Percentiles rank a stretch among this genome's conserved stretches.
These are phyloP conservation scores for Asclepias syriaca DNA, from an alignment of 257 asterid genomes.

Conservation along the genomic window DNA sequence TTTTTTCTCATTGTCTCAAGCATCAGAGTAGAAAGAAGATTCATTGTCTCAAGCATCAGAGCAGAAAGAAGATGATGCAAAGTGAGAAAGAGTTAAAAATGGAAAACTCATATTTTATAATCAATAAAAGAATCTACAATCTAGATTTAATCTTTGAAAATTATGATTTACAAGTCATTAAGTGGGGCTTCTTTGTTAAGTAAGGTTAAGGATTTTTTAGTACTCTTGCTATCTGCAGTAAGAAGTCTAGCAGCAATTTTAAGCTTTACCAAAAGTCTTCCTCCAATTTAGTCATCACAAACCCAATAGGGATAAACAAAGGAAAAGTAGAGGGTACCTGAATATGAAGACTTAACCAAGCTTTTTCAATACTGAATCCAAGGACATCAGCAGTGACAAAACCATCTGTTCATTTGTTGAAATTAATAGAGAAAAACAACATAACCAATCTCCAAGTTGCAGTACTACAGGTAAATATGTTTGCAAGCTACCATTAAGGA, in stretches of 20 bases:
- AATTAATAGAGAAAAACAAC: not conserved
- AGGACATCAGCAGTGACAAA: conserved; percentile 66
- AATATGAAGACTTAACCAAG: conserved; percentile 89
- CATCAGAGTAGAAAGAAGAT: not conserved
- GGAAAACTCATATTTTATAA: not conserved
- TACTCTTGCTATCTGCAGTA: not conserved
- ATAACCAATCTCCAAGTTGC: not conserved
- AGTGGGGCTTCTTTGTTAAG: not conserved
- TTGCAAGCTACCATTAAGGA: not conserved
- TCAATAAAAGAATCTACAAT: not conserved
- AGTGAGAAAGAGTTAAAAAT: not conserved
- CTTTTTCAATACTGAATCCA: conserved; percentile 72
- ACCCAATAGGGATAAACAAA: not conserved
- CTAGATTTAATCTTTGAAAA: not conserved
- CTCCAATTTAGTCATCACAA: not conserved
- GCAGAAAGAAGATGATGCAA: not conserved
- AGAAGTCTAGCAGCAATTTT: not conserved
- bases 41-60: not conserved
- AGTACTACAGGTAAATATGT: not conserved
- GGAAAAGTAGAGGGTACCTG: conserved; percentile 45
- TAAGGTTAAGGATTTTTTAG: not conserved
- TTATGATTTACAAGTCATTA: too few relatives aligned
- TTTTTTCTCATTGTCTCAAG: not conserved
- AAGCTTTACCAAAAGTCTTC: not conserved
- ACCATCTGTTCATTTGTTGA: conserved; percentile 42